phyloP scores from a whole-genome alignment of 2,329 filamentous ascomycete species.

The Aspergillus novofumigatus region DNA sequence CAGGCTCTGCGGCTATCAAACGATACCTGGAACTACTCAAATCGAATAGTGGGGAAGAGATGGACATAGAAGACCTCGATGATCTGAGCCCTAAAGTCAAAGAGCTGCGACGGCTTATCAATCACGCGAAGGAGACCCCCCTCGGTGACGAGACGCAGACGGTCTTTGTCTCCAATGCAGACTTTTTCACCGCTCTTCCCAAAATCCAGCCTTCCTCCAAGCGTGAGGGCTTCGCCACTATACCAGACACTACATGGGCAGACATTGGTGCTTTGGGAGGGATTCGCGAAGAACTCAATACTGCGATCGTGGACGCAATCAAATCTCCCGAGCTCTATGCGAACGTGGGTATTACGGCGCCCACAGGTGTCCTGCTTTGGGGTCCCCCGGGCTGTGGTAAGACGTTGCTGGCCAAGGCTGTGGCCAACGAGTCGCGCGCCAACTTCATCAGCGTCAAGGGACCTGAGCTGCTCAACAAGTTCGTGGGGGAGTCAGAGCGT shows the following conservation, averaged over 20 bases:
- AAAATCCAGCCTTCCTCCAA: conserved; percentile 76
- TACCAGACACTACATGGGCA: conserved; percentile 88
- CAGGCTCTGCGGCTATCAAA: conserved; percentile 61
- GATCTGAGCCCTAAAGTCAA: conserved; percentile 38
- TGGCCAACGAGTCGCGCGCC: conserved; percentile 90
- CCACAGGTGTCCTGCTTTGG: conserved; percentile 89
- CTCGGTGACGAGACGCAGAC: conserved; percentile 52
- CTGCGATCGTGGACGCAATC: conserved; percentile 87
- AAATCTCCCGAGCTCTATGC: conserved; percentile 73
- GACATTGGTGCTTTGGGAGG: conserved; percentile 80
- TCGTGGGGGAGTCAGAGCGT: conserved; percentile 92
- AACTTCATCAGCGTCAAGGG: conserved; percentile 99
- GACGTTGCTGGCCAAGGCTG: conserved; percentile 90
- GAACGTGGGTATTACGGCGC: conserved; percentile 71
- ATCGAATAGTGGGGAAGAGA: conserved; percentile 41
- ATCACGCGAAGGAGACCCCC: conserved; percentile 49
- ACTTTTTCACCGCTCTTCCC: conserved; percentile 72
- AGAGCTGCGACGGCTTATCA: conserved; percentile 50
- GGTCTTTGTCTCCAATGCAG: conserved; percentile 57
- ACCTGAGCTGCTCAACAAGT: conserved; percentile 94
- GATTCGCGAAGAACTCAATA: conserved; percentile 76
- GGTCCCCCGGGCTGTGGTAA: conserved; percentile 96
- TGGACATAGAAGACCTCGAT: conserved; percentile 49
- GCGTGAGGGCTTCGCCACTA: conserved; percentile 89
- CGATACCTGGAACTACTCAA: conserved; percentile 54